These are phyloP conservation scores for Glebionis coronaria DNA, from an alignment of 129 eudicot species.

Conservation along the genomic window DNA sequence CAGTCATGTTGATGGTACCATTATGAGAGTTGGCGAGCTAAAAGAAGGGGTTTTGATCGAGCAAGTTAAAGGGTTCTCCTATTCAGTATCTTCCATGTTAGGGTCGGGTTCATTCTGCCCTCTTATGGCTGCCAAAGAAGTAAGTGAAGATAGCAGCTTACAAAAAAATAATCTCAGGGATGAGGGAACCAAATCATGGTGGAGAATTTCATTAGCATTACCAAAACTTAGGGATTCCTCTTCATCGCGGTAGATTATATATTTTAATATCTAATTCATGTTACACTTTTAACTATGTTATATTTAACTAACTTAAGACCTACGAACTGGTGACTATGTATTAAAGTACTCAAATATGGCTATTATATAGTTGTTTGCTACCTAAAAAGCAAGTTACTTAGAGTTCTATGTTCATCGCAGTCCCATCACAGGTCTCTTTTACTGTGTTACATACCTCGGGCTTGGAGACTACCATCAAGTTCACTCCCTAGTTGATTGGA, in stretches of 20 bases:
- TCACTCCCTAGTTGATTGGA: conserved; percentile 98
- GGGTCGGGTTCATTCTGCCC: conserved; percentile 66
- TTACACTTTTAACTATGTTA: neutral
- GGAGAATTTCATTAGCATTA: conserved; percentile 89
- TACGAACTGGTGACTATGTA: neutral
- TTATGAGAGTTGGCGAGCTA: conserved; percentile 81
- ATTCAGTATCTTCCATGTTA: conserved; percentile 80
- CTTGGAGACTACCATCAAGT: conserved; percentile 97
- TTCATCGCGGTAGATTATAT: conserved; percentile 45
- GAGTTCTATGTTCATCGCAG: conserved; percentile 39
- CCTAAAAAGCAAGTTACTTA: conserved; percentile 3
- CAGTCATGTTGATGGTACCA: conserved; percentile 96
- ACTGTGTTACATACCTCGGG: conserved; percentile 90
- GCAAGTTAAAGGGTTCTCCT: conserved; percentile 94
- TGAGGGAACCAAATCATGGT: conserved; percentile 70
- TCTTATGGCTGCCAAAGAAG: conserved; percentile 37
- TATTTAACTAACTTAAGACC: neutral
- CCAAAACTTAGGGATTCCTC: conserved; percentile 75
- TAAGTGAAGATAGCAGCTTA: conserved; percentile 33
- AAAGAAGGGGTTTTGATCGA: conserved; percentile 88
- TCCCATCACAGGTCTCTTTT: conserved; percentile 86
- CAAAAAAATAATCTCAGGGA: conserved; percentile 32
- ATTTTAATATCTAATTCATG: conserved; percentile 1
- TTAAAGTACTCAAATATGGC: neutral
- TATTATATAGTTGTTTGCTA: neutral